These are phyloP conservation scores for Calonectria hongkongensis DNA, from an alignment of 2,329 filamentous ascomycete species.

Conservation along the genomic window DNA sequence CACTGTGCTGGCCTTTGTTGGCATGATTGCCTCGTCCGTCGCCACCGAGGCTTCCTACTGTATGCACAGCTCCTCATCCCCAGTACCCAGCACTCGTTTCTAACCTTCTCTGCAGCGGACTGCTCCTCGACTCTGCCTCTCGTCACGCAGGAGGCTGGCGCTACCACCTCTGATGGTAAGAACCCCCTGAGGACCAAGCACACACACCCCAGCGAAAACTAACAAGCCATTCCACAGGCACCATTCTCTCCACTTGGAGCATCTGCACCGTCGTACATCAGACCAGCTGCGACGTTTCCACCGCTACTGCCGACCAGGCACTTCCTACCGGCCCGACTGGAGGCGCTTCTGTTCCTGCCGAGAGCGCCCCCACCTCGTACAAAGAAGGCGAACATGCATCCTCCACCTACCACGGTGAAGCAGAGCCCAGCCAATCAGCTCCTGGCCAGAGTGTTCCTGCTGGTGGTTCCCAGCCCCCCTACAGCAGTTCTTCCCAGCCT, in stretches of 20 bases:
- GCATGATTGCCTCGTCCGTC: slow-evolving; percentile 47
- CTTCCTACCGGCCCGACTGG: slow-evolving; percentile 38
- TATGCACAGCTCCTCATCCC: slow-evolving; percentile 33
- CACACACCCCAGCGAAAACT: neutral
- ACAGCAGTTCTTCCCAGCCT: slow-evolving; percentile 39
- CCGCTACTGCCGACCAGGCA: slow-evolving; percentile 52
- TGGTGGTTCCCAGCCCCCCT: slow-evolving; percentile 38
- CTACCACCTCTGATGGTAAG: slow-evolving; percentile 58
- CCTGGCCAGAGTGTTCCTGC: slow-evolving; percentile 37
- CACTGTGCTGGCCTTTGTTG: slow-evolving; percentile 49
- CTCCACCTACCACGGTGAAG: slow-evolving; percentile 44
- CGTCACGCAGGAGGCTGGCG: slow-evolving; percentile 58
- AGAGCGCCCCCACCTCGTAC: slow-evolving; percentile 40
- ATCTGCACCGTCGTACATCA: slow-evolving; percentile 60
- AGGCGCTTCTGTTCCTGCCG: slow-evolving; percentile 37
- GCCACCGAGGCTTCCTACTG: slow-evolving; percentile 47
- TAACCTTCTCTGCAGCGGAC: slow-evolving; percentile 53
- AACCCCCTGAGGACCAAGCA: neutral
- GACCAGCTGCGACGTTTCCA: slow-evolving; percentile 58
- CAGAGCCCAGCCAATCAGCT: slow-evolving; percentile 40
- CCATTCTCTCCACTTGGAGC: slow-evolving; percentile 60
- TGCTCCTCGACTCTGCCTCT: slow-evolving; percentile 54
- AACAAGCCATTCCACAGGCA: slow-evolving; percentile 48
- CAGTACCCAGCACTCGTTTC: neutral
- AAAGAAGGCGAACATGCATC: slow-evolving; percentile 35